phyloP scores from a whole-genome alignment of 768 basidiomycete genomes.

The Symmetrospora coprosmae region DNA sequence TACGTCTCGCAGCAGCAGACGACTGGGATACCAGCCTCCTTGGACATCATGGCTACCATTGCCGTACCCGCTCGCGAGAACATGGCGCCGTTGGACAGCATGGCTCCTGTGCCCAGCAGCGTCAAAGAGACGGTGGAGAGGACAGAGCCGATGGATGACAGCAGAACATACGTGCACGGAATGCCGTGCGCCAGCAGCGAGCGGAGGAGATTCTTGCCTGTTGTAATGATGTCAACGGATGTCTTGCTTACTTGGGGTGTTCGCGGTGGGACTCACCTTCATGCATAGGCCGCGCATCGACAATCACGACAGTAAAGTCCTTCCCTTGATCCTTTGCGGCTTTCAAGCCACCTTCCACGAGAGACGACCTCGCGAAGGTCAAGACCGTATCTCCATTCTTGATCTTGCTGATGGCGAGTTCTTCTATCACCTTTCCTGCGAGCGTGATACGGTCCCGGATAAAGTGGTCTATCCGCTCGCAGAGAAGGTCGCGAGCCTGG shows the following conservation, averaged over 20 bases:
- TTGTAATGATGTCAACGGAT: not conserved
- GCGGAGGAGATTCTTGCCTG: slow-evolving; percentile 65
- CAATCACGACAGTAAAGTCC: slow-evolving; percentile 73
- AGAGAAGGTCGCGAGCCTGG: slow-evolving; percentile 74
- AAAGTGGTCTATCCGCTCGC: slow-evolving; percentile 76
- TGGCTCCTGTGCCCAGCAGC: slow-evolving; percentile 80
- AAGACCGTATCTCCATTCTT: slow-evolving; percentile 83
- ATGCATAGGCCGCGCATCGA: slow-evolving; percentile 85
- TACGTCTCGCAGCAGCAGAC: slow-evolving; percentile 97
- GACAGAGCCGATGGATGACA: slow-evolving; percentile 48
- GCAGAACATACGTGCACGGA: slow-evolving; percentile 78
- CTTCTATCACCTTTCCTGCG: slow-evolving; percentile 84
- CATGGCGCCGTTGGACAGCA: slow-evolving; percentile 86
- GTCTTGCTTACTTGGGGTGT: not conserved
- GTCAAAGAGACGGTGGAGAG: slow-evolving; percentile 67
- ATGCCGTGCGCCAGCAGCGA: slow-evolving; percentile 56
- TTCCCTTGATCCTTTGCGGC: slow-evolving; percentile 60
- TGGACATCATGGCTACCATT: slow-evolving; percentile 89
- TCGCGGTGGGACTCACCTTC: slow-evolving; percentile 50
- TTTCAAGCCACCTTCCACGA: slow-evolving; percentile 78
- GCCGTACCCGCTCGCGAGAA: slow-evolving; percentile 91
- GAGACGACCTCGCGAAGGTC: slow-evolving; percentile 89
- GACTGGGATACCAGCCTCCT: slow-evolving; percentile 73
- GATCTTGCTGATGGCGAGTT: slow-evolving; percentile 79
- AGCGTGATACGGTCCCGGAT: slow-evolving; percentile 84